A percentile compares a stretch with the other conserved stretches of the same genome.
Conservation (phyloP, 371 early-diverging fungal species). For the Nematocida sp. region DNA sequence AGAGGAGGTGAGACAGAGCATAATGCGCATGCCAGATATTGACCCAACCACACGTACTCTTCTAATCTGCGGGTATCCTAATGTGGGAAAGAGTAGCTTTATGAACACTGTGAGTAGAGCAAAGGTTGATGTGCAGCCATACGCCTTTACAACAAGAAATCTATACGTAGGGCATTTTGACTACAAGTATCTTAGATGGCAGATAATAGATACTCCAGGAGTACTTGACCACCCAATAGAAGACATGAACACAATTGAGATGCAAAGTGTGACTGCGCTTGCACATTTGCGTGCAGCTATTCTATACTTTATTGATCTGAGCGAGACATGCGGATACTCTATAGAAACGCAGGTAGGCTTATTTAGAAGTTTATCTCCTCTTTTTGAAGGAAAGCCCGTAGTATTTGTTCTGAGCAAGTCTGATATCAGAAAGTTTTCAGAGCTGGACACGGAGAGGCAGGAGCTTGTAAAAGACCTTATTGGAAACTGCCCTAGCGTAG, state of each 20-base stretch:
- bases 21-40: constrained; percentile 90
- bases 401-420: constrained; percentile 89
- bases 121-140: constrained; percentile 98
- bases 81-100: constrained; percentile 98
- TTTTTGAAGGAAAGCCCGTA: constrained; percentile 92
- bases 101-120: constrained; percentile 98
- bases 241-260: constrained; percentile 98
- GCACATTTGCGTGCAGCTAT: constrained; percentile 95
- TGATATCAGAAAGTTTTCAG: constrained; percentile 80
- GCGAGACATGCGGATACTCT: constrained; percentile 96
- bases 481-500: constrained; percentile 73
- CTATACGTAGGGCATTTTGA: constrained; percentile 99
- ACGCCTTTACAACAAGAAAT: constrained; percentile 99
- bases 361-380: constrained; percentile 89
- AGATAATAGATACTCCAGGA: constrained; percentile 98
- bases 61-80: constrained; percentile 98
- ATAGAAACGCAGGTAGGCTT: constrained; percentile 83
- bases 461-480: constrained; percentile 75
- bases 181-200: constrained; percentile 98
- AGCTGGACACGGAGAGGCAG: constrained; percentile 75
- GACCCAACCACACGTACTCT: constrained; percentile 97
- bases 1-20: constrained; percentile 98
- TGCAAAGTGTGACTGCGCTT: constrained; percentile 98
- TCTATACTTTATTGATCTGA: constrained; percentile 95
- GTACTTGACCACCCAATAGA: constrained; percentile 98